Conservation (phyloP, 2,329 filamentous ascomycete species). For the Endothia cerciana region DNA sequence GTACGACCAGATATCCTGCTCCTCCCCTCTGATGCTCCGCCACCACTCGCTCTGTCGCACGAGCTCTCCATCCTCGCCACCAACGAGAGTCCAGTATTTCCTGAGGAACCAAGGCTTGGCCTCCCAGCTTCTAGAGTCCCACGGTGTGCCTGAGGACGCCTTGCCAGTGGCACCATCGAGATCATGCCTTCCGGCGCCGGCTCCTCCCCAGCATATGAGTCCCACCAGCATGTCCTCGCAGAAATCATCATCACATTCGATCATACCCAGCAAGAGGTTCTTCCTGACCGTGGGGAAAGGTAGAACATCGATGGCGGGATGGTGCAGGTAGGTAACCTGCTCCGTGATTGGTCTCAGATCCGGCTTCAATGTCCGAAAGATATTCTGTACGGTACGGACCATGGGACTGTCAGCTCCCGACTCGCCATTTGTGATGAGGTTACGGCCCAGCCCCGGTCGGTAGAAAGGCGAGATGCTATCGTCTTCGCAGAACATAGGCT, state of each 20-base stretch:
- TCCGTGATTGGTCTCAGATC: constrained; percentile 34
- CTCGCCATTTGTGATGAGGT: not conserved
- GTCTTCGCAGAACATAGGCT: constrained; percentile 34
- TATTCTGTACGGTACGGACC: constrained; percentile 32
- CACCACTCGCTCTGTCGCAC: constrained; percentile 30
- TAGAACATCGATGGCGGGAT: constrained; percentile 34
- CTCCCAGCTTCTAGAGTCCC: constrained; percentile 33
- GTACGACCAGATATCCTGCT: constrained; percentile 12
- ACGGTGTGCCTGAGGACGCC: constrained; percentile 33
- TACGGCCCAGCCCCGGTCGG: constrained; percentile 17
- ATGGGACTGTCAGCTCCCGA: constrained; percentile 18
- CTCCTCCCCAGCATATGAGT: constrained; percentile 35
- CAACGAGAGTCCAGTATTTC: constrained; percentile 29
- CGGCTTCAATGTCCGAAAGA: constrained; percentile 33
- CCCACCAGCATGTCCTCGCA: constrained; percentile 34
- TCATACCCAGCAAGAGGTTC: constrained; percentile 30
- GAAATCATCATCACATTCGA: constrained; percentile 32
- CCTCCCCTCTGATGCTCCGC: constrained; percentile 25
- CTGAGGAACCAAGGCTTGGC: constrained; percentile 28
- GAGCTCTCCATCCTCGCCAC: constrained; percentile 30
- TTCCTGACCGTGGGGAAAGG: constrained; percentile 35
- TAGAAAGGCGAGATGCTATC: constrained; percentile 37
- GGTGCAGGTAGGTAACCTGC: constrained; percentile 33
- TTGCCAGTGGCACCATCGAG: constrained; percentile 25
- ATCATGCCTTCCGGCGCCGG: constrained; percentile 26